phyloP scores from a whole-genome alignment of 2,329 filamentous ascomycete species.

The Nemania abortiva region DNA sequence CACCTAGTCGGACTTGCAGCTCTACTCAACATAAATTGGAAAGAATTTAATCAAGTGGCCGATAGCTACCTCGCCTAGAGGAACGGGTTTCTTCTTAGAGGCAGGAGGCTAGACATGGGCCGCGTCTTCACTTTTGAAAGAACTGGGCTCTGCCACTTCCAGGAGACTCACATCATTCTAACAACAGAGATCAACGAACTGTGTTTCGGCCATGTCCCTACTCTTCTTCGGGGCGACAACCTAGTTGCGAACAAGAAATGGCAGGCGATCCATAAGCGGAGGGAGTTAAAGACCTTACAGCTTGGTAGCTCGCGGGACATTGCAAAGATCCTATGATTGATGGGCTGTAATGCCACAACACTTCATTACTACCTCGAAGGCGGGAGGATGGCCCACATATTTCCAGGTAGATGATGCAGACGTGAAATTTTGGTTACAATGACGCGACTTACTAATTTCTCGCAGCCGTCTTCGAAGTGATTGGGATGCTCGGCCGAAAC shows the following conservation, averaged over 20 bases:
- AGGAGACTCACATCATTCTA: neutral
- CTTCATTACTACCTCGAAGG: neutral
- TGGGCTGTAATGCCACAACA: neutral
- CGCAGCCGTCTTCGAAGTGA: neutral
- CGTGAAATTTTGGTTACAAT: neutral
- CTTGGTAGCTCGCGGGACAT: neutral
- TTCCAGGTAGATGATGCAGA: neutral
- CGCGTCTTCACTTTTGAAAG: neutral
- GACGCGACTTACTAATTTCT: neutral
- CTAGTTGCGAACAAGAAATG: neutral
- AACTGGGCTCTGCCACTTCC: neutral
- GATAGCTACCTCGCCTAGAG: neutral
- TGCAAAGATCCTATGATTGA: neutral
- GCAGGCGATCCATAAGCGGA: neutral
- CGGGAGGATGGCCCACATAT: neutral
- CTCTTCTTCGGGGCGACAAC: neutral
- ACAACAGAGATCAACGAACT: neutral
- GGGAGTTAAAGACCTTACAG: neutral
- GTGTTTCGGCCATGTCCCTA: neutral
- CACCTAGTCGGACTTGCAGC: neutral
- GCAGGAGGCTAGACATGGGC: neutral
- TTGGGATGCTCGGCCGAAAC: neutral
- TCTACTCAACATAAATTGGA: neutral
- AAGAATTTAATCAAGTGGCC: neutral
- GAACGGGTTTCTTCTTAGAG: neutral